Evolutionary conservation across 805 yeast genomes (phyloP).

Genomic region (Starmerella riodocensis): DNA sequence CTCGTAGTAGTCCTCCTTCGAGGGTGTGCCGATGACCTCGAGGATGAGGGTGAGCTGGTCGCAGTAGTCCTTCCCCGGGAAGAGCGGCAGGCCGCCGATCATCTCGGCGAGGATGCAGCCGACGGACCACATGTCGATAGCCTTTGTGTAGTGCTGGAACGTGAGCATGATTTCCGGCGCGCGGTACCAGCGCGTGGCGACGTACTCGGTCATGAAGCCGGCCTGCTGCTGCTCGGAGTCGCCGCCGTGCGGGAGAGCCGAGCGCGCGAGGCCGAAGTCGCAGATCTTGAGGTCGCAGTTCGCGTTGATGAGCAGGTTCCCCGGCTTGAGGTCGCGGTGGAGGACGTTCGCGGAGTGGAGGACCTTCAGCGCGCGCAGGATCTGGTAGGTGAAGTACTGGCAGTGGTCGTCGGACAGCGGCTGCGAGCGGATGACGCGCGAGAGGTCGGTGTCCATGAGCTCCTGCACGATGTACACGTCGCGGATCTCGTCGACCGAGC

Average conservation of each 20-base stretch:
- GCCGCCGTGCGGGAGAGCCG: conserved; percentile 35
- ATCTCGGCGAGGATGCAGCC: conserved; percentile 95
- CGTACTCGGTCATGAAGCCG: conserved; percentile 94
- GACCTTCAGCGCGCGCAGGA: conserved; percentile 77
- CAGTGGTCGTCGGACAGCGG: conserved; percentile 89
- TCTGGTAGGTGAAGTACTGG: conserved; percentile 85
- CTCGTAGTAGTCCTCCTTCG: conserved; percentile 49
- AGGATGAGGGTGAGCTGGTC: conserved; percentile 85
- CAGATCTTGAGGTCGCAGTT: conserved; percentile 94
- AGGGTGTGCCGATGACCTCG: conserved; percentile 83
- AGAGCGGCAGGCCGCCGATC: conserved; percentile 78
- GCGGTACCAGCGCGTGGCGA: conserved; percentile 96
- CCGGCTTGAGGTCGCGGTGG: conserved; percentile 91
- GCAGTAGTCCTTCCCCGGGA: conserved; percentile 91
- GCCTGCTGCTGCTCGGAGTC: conserved; percentile 69
- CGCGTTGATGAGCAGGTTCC: conserved; percentile 81
- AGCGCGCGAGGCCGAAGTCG: conserved; percentile 93
- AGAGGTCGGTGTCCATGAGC: conserved; percentile 97
- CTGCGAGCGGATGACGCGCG: conserved; percentile 89
- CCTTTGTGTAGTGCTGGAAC: conserved; percentile 87
- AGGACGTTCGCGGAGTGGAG: conserved; percentile 86
- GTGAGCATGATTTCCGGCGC: conserved; percentile 97
- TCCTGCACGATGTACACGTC: conserved; percentile 77
- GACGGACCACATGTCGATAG: conserved; percentile 95
- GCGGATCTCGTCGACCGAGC: conserved; percentile 55